phyloP scores from a whole-genome alignment of 352 stramenopile genomes.

The Globisporangium uncinulatum region DNA sequence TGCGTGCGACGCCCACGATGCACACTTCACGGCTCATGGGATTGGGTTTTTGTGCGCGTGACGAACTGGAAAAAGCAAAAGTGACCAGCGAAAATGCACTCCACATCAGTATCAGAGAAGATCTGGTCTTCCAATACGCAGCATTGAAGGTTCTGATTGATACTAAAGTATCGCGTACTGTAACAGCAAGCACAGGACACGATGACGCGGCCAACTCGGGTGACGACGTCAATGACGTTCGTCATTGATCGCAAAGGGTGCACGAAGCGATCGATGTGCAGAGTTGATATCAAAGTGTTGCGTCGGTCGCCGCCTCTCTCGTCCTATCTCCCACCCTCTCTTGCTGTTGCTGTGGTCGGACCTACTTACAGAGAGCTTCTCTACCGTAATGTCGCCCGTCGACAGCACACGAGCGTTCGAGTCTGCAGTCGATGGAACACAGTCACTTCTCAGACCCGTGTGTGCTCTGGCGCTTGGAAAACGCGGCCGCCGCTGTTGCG shows the following conservation, averaged over 20 bases:
- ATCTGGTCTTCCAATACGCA: neutral
- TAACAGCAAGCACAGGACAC: too few species aligned
- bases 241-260: neutral
- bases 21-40: slow-evolving; percentile 60
- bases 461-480: too few species aligned
- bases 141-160: too few species aligned
- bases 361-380: too few species aligned
- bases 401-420: too few species aligned
- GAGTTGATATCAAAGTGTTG: neutral
- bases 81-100: neutral
- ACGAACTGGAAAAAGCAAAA: neutral
- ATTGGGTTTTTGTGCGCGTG: neutral
- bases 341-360: neutral
- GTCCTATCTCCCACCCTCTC: neutral
- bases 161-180: too few species aligned
- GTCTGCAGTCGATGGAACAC: too few species aligned
- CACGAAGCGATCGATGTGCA: neutral
- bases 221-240: too few species aligned
- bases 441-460: too few species aligned
- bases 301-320: neutral
- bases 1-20: slow-evolving; percentile 93
- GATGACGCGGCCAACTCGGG: too few species aligned
- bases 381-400: too few species aligned
- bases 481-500: too few species aligned
- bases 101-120: neutral